Percentiles rank a stretch among this genome's conserved stretches.
Conservation (phyloP, 306 rosid species). For the Fagus crenata region DNA sequence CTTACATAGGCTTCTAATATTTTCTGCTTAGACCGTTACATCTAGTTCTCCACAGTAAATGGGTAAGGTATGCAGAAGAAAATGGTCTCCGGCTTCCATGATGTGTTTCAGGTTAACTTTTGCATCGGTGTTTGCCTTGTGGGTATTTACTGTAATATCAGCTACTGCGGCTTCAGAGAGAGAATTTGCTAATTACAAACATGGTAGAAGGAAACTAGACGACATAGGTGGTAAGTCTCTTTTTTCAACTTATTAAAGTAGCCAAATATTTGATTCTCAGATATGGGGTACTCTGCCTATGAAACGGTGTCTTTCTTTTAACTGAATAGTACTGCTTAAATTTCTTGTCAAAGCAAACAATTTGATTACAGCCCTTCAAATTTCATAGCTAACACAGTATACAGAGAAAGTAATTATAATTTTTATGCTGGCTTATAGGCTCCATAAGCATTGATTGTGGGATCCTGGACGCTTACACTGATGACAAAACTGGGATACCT, state of each 20-base stretch:
- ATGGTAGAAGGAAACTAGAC: conserved; percentile 1
- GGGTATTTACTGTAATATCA: neutral
- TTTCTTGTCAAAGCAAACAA: neutral
- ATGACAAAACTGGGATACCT: conserved; percentile 19
- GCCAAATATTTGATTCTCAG: neutral
- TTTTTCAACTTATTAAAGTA: neutral
- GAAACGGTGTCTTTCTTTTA: neutral
- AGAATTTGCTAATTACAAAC: neutral
- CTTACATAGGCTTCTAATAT: too few relatives aligned
- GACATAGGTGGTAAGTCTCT: conserved; percentile 2
- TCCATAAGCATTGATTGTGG: conserved; percentile 33
- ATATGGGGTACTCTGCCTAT: neutral
- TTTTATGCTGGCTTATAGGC: neutral
- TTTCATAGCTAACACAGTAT: neutral
- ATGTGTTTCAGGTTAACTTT: neutral
- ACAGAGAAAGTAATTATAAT: neutral
- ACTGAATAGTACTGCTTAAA: neutral
- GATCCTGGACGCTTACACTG: conserved; percentile 23
- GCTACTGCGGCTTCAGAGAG: neutral
- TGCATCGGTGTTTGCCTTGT: neutral
- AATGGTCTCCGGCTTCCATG: neutral
- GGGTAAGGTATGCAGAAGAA: neutral
- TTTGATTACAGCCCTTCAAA: too few relatives aligned
- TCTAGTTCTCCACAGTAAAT: neutral
- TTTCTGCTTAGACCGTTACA: too few relatives aligned